phyloP scores from a whole-genome alignment of 495 filamentous ascomycete genomes.

The Hypomontagnella submonticulosa region DNA sequence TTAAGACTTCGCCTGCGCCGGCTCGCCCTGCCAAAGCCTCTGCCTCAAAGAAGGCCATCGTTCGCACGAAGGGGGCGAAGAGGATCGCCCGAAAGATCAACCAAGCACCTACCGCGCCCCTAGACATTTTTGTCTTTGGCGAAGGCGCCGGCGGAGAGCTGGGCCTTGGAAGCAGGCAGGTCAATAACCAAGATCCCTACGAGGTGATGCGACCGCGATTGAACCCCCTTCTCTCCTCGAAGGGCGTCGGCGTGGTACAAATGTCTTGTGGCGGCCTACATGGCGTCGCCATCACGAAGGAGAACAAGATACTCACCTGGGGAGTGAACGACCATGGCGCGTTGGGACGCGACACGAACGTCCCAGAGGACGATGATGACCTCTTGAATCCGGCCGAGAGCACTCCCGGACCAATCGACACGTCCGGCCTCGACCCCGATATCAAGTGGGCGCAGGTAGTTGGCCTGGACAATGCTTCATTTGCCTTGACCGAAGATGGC shows the following conservation, averaged over 20 bases:
- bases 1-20: background rate
- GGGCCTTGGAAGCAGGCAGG: constrained; percentile 53
- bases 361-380: constrained; percentile 52
- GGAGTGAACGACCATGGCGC: constrained; percentile 76
- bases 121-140: constrained; percentile 64
- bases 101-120: constrained; percentile 23
- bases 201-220: constrained; percentile 62
- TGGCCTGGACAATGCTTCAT: constrained; percentile 71
- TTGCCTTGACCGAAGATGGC: constrained; percentile 72
- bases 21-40: no score
- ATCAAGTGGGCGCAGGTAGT: constrained; percentile 69
- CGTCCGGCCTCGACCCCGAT: constrained; percentile 57
- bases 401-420: constrained; percentile 65
- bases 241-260: constrained; percentile 71
- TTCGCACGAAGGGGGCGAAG: no score
- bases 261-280: constrained; percentile 75
- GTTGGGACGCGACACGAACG: constrained; percentile 70
- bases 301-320: constrained; percentile 76
- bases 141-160: constrained; percentile 62
- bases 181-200: constrained; percentile 56
- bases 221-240: constrained; percentile 57
- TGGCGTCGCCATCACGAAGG: constrained; percentile 67
- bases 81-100: no score
- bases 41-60: no score
- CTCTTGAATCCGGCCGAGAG: constrained; percentile 70